Evolutionary conservation across 768 basidiomycete species (phyloP), one percentile per base, ranked within the genome.

Genomic region (Boletus sensibilis): DNA sequence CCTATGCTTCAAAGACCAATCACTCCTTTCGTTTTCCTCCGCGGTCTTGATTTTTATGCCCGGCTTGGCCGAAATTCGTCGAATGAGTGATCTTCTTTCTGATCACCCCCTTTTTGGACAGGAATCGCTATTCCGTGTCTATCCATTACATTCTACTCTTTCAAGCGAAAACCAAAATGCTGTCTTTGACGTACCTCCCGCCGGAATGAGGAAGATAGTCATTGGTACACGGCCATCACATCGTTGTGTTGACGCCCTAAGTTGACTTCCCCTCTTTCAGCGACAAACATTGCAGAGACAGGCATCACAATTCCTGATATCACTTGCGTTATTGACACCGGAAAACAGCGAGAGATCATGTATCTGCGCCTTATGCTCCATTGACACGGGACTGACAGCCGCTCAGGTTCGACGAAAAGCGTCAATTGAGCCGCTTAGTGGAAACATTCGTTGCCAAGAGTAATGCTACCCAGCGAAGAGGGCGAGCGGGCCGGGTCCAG

Each of bases 241-340:
- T 14, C 52, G 56, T 41, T 10, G 35, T 29, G 23, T 43, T 44
- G 46, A 45, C 18, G 5, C 12, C 25, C 29, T 29, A 4, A 44
- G 25, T 43, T 57, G 38, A 54, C 52, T 18, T 59, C 5, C 13
- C 11, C 16, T 52, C 18, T 41, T 25, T 35, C 45, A 93, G 91
- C 91, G 3, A 93, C 92, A 34, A 93, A 96, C 66, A 93, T 95
- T 63, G 90, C 93, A 16, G 96, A 99, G 73, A 99, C 96, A 14
- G 96, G 96, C 63, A 92, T 99, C 52, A 99, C 97, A 2, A 99
- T 99, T 53, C 96, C 96, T 7, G 97, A 99, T 64, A 91, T 97
- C 56, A 96, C 94, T 10, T 94, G 93, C 62, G 96, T 98, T 23
- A 93, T 98, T 57, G 96, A 99, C 67, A 84, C 87, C 0, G 94